Base-by-base conservation (phyloP, 1,139 yeast genomes). In the Geotrichum citri-aurantii region DNA sequence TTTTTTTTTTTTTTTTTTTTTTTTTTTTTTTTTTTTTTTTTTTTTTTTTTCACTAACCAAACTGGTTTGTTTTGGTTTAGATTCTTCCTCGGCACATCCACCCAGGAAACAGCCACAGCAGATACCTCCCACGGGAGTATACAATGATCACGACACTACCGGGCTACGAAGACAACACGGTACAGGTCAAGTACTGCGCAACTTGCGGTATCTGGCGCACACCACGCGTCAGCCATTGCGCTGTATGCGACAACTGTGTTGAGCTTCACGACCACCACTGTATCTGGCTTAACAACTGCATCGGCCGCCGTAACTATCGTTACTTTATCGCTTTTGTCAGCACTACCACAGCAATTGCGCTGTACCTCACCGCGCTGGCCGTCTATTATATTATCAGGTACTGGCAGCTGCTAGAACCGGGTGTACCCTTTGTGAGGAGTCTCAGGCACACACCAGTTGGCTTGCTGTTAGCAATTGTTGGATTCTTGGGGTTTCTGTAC, bases 211-310 rank as follows among this genome's bases (percentile, higher is more conserved):
- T 81, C 24, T 79, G 86, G 80, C 77, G 91, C 63, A 91, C 93
- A 1, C 90, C 92, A 1, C 71, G 96, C 59, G 69, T 82, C 1
- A 75, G 80, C 49, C 96, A 88, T 70, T 88, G 96, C 67, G 79
- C 88, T 1, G 74, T 75, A 5, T 88, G 96, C 69, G 79, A 80
- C 57, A 75, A 77, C 49, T 88, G 96, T 67, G 74, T 84, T 3
- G 68, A 68, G 42, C 54, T 63, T 40, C 84, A 81, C 67, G 96
- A 88, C 69, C 96, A 88, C 69, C 96, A 88, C 71, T 88, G 96
- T 68, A 71, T 81, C 8, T 88, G 93, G 92, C 71, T 88, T 62
- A 86, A 87, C 68, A 88, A 85, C 65, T 88, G 96, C 69, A 78
- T 88, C 49, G 96, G 95, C 0, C 79, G 82, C 63, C 74, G 88